Percentiles rank a stretch among this genome's conserved stretches.
Conservation (phyloP, 257 asterid species). For the Petrea volubilis region DNA sequence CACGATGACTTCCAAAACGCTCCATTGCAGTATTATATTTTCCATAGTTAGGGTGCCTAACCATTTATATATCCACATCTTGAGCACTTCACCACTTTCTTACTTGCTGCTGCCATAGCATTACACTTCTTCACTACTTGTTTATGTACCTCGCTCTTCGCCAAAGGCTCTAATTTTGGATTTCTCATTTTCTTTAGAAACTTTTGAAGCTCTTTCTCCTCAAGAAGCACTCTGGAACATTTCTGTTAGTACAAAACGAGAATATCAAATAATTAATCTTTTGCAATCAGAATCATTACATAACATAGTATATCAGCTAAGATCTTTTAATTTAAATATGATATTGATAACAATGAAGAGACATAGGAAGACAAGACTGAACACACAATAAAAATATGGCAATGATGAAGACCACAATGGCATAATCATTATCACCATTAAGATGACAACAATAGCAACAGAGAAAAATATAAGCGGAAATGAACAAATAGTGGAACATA, state of each 20-base stretch:
- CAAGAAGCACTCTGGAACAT: slow-evolving; percentile 75
- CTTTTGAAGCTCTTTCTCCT: slow-evolving; percentile 49
- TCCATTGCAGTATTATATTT: background rate
- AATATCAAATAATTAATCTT: slow-evolving; percentile 16
- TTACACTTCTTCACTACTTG: slow-evolving; percentile 64
- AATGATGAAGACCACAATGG: background rate
- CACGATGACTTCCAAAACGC: no score
- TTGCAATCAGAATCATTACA: slow-evolving; percentile 12
- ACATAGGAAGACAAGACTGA: slow-evolving; percentile 6
- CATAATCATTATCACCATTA: background rate
- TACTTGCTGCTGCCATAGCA: slow-evolving; percentile 50
- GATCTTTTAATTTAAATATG: slow-evolving; percentile 8
- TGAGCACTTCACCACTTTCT: slow-evolving; percentile 51
- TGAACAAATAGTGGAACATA: background rate
- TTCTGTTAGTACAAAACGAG: slow-evolving; percentile 38
- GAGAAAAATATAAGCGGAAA: background rate
- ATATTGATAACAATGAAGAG: background rate
- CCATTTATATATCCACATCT: slow-evolving; percentile 82
- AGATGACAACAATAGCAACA: background rate
- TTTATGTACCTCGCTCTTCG: slow-evolving; percentile 54
- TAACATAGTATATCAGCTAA: slow-evolving; percentile 4
- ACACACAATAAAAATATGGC: background rate
- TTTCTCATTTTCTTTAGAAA: slow-evolving; percentile 72
- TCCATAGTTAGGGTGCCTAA: slow-evolving; percentile 33
- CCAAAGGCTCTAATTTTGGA: slow-evolving; percentile 61